Evolutionary conservation across 2,329 filamentous ascomycete genomes (phyloP), one percentile per base, ranked within the genome.

Genomic region (Fusarium domesticum): DNA sequence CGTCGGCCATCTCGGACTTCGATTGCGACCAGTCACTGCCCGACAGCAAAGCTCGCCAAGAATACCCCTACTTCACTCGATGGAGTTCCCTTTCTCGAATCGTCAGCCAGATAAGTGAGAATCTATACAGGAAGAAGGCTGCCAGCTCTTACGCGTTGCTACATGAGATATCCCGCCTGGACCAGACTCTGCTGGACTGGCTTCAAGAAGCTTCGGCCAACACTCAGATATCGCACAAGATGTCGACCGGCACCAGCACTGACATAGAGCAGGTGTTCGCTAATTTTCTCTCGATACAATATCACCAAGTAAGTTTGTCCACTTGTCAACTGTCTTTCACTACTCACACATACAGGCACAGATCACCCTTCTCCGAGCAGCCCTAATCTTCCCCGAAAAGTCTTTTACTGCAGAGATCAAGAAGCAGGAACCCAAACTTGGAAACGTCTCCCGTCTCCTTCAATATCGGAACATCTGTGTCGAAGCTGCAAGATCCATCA

Each of bases 131-230:
- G 1, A 33, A 19, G 5, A 54, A 51, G 39, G 41, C 53, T 6
- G 37, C 55, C 3, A 43, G 32, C 1, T 50, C 54, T 2, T 35
- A 46, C 10, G 39, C 42, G 5, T 45, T 57, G 1, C 18, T 57
- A 8, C 33, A 37, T 0, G 53, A 54, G 3, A 57, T 54, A 6
- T 37, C 45, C 2, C 35, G 50, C 6, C 32, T 57, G 0, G 53
- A 57, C 14, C 54, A 57, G 14, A 42, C 48, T 0, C n/a, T 56
- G 2, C 28, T 56, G 2, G 54, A 56, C 7, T 56, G 54, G 54
- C 17, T 46, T 2, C 51, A 50, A 1, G 42, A 51, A 4, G 16
- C 36, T 1, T 31, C 45, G 12, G 53, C 52, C 4, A 53, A 45
- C 6, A 37, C 42, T 3, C 49, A 50, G 6, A 16, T 45, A 3